Conservation (phyloP, 768 basidiomycete genomes). For the Trametes meyenii region DNA sequence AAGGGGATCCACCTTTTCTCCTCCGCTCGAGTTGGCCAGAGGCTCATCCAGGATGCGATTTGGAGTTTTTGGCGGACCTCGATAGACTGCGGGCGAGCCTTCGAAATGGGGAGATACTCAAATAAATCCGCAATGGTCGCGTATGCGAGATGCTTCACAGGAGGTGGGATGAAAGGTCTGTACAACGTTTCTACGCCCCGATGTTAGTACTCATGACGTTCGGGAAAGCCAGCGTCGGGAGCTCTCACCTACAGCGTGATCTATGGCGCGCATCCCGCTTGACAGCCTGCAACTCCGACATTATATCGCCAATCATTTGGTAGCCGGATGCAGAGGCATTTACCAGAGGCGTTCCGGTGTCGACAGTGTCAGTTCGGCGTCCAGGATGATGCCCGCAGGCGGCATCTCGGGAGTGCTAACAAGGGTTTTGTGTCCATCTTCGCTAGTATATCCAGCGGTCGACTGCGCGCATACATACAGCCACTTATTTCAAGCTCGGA, state of each 20-base stretch:
- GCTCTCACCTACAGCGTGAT: slow-evolving; percentile 69
- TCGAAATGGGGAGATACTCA: slow-evolving; percentile 68
- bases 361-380: slow-evolving; percentile 61
- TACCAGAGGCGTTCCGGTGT: slow-evolving; percentile 54
- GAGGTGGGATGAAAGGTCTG: slow-evolving; percentile 54
- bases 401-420: slow-evolving; percentile 62
- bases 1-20: slow-evolving; percentile 47
- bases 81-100: slow-evolving; percentile 56
- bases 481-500: not conserved
- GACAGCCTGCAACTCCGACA: slow-evolving; percentile 72
- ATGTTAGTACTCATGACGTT: not conserved
- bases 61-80: slow-evolving; percentile 66
- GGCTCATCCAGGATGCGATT: slow-evolving; percentile 78
- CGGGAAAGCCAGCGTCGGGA: too few species aligned
- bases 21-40: slow-evolving; percentile 65
- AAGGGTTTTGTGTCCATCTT: slow-evolving; percentile 64
- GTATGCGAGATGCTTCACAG: slow-evolving; percentile 64
- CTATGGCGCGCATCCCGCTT: slow-evolving; percentile 76
- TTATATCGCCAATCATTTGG: not conserved
- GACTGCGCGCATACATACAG: not conserved
- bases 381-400: slow-evolving; percentile 74
- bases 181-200: slow-evolving; percentile 63
- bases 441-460: slow-evolving; percentile 66
- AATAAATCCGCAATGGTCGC: slow-evolving; percentile 71
- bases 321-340: not conserved